Conservation (phyloP, 208 protist species). For the Lotmaria passim region DNA sequence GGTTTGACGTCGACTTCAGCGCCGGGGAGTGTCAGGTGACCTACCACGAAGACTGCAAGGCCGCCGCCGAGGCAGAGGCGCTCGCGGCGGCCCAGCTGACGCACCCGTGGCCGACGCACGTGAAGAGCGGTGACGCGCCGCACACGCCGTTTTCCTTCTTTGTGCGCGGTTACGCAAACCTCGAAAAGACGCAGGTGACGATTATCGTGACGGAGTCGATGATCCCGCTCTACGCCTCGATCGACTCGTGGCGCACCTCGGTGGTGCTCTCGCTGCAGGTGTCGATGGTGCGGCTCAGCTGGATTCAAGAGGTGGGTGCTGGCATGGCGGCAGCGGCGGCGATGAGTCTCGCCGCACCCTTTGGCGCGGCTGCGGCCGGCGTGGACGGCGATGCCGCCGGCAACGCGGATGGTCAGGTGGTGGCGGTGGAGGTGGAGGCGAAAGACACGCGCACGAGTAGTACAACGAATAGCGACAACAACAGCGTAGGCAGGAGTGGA, state of each 20-base stretch:
- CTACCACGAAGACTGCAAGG: constrained; percentile 35
- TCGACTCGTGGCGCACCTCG: constrained; percentile 55
- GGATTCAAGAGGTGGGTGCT: constrained; percentile 36
- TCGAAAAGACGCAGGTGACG: constrained; percentile 61
- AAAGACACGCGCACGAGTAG: background rate
- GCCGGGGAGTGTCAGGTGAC: constrained; percentile 64
- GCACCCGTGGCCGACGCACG: constrained; percentile 28
- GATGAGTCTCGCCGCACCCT: background rate
- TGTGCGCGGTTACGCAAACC: constrained; percentile 66
- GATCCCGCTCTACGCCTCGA: constrained; percentile 52
- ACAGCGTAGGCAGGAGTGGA: background rate
- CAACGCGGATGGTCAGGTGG: background rate
- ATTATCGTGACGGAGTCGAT: constrained; percentile 59
- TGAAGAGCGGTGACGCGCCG: constrained; percentile 11
- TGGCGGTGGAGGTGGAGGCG: background rate
- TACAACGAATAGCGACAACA: background rate
- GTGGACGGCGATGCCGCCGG: constrained; percentile 3
- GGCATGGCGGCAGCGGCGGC: constrained; percentile 11
- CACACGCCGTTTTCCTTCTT: constrained; percentile 43
- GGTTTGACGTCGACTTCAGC: constrained; percentile 85
- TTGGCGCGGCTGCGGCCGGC: constrained; percentile 8
- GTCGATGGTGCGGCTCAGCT: constrained; percentile 53
- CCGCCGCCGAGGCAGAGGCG: constrained; percentile 22
- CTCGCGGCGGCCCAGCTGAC: constrained; percentile 25
- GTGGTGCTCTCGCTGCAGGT: constrained; percentile 38